Conservation (phyloP, 179 eudicot genomes). For the Beta lomatogona region DNA sequence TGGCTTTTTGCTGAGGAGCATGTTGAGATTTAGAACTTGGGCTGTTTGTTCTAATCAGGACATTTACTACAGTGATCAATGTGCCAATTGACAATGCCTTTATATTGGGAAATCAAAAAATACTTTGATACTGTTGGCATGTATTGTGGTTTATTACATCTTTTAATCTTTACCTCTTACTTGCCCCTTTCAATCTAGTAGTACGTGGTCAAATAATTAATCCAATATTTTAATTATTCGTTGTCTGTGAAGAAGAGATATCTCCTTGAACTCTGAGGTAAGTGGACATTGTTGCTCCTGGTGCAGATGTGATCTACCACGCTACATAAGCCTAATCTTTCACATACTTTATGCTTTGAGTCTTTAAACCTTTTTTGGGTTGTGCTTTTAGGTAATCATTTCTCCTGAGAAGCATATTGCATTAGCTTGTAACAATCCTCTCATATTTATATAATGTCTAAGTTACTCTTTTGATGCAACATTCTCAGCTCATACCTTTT, state of each 20-base stretch:
- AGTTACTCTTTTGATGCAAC: neutral
- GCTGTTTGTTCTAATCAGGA: neutral
- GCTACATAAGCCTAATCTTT: neutral
- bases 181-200: neutral
- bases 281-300: constrained; percentile 12
- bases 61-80: neutral
- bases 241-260: neutral
- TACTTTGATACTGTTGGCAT: neutral
- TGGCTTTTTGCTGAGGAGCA: neutral
- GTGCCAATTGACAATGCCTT: neutral
- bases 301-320: neutral
- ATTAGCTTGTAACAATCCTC: neutral
- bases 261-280: neutral
- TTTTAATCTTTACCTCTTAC: neutral
- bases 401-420: neutral
- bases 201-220: neutral
- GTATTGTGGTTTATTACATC: neutral
- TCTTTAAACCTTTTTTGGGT: neutral
- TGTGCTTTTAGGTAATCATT: neutral
- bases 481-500: neutral
- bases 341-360: neutral
- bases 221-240: neutral
- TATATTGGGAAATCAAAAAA: neutral
- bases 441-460: neutral
- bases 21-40: neutral